phyloP scores from a whole-genome alignment of 2,329 filamentous ascomycete species.

The Alternaria metachromatica region DNA sequence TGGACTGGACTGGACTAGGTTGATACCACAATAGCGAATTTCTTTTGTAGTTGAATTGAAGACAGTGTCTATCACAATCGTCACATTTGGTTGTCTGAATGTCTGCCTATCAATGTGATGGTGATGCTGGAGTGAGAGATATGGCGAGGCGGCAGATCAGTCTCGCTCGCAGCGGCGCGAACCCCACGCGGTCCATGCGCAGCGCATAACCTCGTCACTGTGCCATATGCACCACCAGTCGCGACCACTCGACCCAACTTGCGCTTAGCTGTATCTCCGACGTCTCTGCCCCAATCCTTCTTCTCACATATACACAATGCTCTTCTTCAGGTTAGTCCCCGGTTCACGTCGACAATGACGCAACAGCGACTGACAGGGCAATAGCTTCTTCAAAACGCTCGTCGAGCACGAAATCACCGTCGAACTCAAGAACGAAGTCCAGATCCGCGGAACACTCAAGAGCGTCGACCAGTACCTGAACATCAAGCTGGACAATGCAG shows the following conservation, averaged over 20 bases:
- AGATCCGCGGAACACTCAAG: conserved; percentile 93
- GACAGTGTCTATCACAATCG: conserved; percentile 13
- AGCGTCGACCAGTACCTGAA: conserved; percentile 99
- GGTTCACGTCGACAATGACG: neutral
- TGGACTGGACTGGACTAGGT: conserved; percentile 20
- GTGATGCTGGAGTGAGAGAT: neutral
- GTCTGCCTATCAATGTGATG: neutral
- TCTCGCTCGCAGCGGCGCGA: conserved; percentile 15
- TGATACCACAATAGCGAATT: conserved; percentile 40
- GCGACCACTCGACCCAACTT: conserved; percentile 5
- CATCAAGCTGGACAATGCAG: conserved; percentile 96
- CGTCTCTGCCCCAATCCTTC: neutral
- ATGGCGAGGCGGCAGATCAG: conserved; percentile 27
- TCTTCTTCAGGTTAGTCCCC: conserved; percentile 59
- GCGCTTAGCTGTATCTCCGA: neutral
- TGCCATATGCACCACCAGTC: conserved; percentile 1
- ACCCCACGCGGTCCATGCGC: conserved; percentile 33
- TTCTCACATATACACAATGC: conserved; percentile 44
- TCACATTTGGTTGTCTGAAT: neutral
- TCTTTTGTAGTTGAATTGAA: conserved; percentile 31
- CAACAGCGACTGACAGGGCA: conserved; percentile 1
- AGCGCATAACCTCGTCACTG: conserved; percentile 11
- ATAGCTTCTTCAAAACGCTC: conserved; percentile 92
- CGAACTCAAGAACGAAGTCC: conserved; percentile 99
- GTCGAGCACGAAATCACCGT: conserved; percentile 97